These are phyloP conservation scores for Lenwebbia sp. DNA, from an alignment of 345 rosid genomes.

Conservation along the genomic window DNA sequence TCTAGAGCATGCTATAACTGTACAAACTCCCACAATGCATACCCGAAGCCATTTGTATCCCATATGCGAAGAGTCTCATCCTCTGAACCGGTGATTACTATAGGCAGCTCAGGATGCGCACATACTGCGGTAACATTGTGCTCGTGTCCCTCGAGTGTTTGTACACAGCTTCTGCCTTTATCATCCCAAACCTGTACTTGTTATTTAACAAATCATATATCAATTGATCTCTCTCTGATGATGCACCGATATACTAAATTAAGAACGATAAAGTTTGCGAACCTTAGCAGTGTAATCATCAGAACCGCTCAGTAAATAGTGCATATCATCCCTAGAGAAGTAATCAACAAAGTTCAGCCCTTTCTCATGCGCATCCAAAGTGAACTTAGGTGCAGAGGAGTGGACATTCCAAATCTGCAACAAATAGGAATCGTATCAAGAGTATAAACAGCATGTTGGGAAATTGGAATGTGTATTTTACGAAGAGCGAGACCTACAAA, in stretches of 20 bases:
- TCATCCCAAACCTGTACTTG: slow-evolving; percentile 14
- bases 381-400: slow-evolving; percentile 6
- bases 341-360: slow-evolving; percentile 21
- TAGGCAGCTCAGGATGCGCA: slow-evolving; percentile 10
- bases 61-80: slow-evolving; percentile 15
- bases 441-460: neutral
- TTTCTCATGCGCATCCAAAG: slow-evolving; percentile 11
- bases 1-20: neutral
- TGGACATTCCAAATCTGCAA: slow-evolving; percentile 26
- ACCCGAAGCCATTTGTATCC: slow-evolving; percentile 9
- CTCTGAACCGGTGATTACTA: slow-evolving; percentile 14
- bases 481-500: neutral
- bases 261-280: neutral
- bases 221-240: neutral
- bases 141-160: slow-evolving; percentile 16
- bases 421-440: neutral
- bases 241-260: neutral
- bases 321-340: neutral
- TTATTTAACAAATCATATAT: neutral
- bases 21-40: neutral
- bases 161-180: slow-evolving; percentile 7
- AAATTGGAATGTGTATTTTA: neutral
- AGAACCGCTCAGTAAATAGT: slow-evolving; percentile 17
- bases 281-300: slow-evolving; percentile 15
- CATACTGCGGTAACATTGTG: slow-evolving; percentile 8